These are phyloP conservation scores for Chaetomium sp. DNA, from an alignment of 2,329 filamentous ascomycete species.

Conservation along the genomic window DNA sequence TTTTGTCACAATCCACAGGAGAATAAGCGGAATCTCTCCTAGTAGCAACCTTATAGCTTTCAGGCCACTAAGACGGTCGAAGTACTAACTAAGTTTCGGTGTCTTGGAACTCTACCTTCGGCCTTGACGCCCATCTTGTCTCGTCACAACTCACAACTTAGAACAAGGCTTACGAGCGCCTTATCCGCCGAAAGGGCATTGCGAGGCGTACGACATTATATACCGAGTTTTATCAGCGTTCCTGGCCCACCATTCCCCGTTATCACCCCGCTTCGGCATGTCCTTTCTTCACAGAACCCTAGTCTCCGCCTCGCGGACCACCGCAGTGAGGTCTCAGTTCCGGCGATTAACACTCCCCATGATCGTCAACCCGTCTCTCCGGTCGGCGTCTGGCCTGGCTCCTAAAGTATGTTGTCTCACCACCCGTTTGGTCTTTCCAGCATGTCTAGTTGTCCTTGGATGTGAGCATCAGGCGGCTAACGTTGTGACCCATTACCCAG, in stretches of 20 bases:
- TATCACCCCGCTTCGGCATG: constrained; percentile 10
- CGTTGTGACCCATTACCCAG: constrained; percentile 33
- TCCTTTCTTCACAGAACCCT: constrained; percentile 23
- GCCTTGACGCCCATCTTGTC: too few relatives aligned
- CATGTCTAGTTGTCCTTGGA: not conserved
- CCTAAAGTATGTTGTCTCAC: constrained; percentile 36
- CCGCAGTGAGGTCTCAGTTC: constrained; percentile 25
- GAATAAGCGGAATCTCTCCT: too few relatives aligned
- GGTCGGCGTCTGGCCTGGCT: constrained; percentile 40
- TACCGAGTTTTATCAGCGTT: too few relatives aligned
- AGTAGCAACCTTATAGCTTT: too few relatives aligned
- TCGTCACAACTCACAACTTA: too few relatives aligned
- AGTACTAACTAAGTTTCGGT: too few relatives aligned
- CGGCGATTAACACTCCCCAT: constrained; percentile 25
- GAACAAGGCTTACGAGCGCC: too few relatives aligned
- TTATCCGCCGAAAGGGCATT: too few relatives aligned
- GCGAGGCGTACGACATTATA: too few relatives aligned
- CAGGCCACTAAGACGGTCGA: too few relatives aligned
- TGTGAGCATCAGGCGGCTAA: not conserved
- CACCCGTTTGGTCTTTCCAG: not conserved
- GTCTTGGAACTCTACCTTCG: too few relatives aligned
- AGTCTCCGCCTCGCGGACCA: constrained; percentile 21
- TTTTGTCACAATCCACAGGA: too few relatives aligned
- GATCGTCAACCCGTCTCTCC: constrained; percentile 18
- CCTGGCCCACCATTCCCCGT: not conserved